Percentiles rank a stretch among this genome's conserved stretches.
These are phyloP conservation scores for Venturia pyrina DNA, from an alignment of 2,329 filamentous ascomycete species.

Conservation along the genomic window DNA sequence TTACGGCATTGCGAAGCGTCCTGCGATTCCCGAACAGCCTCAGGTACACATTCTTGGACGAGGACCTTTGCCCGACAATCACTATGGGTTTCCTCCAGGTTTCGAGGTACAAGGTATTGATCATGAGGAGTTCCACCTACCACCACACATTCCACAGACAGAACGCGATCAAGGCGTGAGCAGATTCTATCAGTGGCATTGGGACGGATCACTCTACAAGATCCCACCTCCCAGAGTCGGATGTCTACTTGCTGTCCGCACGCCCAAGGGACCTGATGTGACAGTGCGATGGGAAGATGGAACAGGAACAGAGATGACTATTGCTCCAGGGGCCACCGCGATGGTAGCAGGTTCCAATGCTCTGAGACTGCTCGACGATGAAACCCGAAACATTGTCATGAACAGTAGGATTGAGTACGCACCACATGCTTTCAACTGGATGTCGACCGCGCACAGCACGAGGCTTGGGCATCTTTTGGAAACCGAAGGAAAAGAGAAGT, in stretches of 20 bases:
- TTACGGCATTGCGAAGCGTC: conserved; percentile 8
- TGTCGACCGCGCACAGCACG: conserved; percentile 28
- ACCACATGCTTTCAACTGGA: conserved; percentile 33
- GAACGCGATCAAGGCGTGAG: conserved; percentile 1
- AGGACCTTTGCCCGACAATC: conserved; percentile 34
- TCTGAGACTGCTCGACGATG: conserved; percentile 31
- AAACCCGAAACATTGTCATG: conserved; percentile 33
- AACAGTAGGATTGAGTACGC: conserved; percentile 39
- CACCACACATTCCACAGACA: neutral
- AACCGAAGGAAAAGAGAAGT: conserved; percentile 5
- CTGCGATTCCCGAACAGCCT: conserved; percentile 30
- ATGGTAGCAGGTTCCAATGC: conserved; percentile 35
- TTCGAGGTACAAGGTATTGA: conserved; percentile 5
- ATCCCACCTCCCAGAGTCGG: conserved; percentile 34
- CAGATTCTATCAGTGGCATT: conserved; percentile 22
- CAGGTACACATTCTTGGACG: conserved; percentile 39
- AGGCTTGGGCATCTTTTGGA: conserved; percentile 32
- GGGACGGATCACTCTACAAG: conserved; percentile 36
- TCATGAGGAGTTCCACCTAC: conserved; percentile 9
- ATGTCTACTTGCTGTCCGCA: conserved; percentile 30
- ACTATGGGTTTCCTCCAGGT: conserved; percentile 29
- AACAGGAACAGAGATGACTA: conserved; percentile 32
- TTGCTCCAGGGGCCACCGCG: conserved; percentile 34
- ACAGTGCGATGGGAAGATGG: conserved; percentile 36
- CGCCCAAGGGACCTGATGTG: conserved; percentile 28